Evolutionary conservation across 163 green algal species (phyloP).

Genomic region (Scenedesmus sp.): DNA sequence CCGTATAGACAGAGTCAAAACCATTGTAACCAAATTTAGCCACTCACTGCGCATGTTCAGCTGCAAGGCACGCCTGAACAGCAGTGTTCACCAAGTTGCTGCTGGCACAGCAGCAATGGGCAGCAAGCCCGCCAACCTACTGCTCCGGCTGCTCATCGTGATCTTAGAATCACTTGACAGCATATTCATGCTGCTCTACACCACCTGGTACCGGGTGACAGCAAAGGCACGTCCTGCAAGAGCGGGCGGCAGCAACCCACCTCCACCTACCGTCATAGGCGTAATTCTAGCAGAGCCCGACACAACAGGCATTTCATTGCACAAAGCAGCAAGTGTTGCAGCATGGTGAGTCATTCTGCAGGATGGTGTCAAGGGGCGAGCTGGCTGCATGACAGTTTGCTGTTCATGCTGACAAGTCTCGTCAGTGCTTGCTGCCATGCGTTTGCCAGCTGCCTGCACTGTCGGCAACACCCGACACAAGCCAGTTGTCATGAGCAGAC

Average conservation of each 20-base stretch:
- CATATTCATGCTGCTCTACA: background rate
- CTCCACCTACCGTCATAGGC: slow-evolving; percentile 12
- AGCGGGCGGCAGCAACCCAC: background rate
- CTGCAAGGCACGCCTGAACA: background rate
- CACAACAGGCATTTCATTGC: slow-evolving; percentile 23
- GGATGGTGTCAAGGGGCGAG: background rate
- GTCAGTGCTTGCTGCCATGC: too few relatives aligned
- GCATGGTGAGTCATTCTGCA: slow-evolving; percentile 19
- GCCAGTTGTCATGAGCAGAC: too few relatives aligned
- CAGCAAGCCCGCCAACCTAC: background rate
- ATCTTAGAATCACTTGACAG: background rate
- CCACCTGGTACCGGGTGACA: background rate
- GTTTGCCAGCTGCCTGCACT: too few relatives aligned
- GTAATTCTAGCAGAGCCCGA: slow-evolving; percentile 34
- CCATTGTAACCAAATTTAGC: background rate
- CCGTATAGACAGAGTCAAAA: background rate
- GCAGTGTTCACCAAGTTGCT: background rate
- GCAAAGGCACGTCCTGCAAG: background rate
- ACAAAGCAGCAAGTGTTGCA: slow-evolving; percentile 2
- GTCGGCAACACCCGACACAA: too few relatives aligned
- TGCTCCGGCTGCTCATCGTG: background rate
- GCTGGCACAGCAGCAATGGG: background rate
- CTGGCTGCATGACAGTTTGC: background rate
- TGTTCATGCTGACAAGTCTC: too few relatives aligned
- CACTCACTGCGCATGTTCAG: background rate